phyloP scores from a whole-genome alignment of 495 filamentous ascomycete genomes.

The Talaromyces nanjingensis region DNA sequence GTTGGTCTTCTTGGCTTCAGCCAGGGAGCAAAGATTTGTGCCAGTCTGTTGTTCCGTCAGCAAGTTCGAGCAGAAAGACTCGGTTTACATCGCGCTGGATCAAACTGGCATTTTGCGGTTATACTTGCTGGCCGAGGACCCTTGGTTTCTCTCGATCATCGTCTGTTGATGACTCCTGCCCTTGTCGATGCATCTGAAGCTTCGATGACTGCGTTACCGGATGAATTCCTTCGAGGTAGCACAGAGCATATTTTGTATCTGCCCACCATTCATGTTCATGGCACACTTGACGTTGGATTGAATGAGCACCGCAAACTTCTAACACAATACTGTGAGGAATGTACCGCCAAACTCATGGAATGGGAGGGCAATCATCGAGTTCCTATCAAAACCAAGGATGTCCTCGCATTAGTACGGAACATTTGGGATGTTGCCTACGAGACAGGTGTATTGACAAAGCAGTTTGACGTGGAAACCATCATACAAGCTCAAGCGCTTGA shows the following conservation, averaged over 20 bases:
- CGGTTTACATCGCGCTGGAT: background rate
- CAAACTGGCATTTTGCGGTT: background rate
- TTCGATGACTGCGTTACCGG: background rate
- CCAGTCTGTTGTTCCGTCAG: conserved; percentile 39
- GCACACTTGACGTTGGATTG: conserved; percentile 46
- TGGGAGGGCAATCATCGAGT: conserved; percentile 36
- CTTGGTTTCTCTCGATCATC: background rate
- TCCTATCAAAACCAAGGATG: conserved; percentile 48
- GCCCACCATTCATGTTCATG: conserved; percentile 59
- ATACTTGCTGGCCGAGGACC: background rate
- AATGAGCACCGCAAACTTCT: conserved; percentile 43
- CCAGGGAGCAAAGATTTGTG: conserved; percentile 55
- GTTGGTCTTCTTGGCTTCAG: conserved; percentile 49
- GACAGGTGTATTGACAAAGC: conserved; percentile 16
- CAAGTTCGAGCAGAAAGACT: conserved; percentile 22
- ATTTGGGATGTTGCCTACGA: conserved; percentile 37
- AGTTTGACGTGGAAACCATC: background rate
- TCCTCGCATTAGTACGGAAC: conserved; percentile 35
- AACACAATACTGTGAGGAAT: conserved; percentile 46
- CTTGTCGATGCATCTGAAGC: conserved; percentile 31
- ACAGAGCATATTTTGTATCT: conserved; percentile 15
- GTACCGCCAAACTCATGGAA: conserved; percentile 12
- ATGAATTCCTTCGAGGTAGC: background rate
- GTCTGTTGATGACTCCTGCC: background rate
- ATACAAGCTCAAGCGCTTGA: background rate